phyloP scores from a whole-genome alignment of 352 stramenopile species.

The Phytopythium vexans region DNA sequence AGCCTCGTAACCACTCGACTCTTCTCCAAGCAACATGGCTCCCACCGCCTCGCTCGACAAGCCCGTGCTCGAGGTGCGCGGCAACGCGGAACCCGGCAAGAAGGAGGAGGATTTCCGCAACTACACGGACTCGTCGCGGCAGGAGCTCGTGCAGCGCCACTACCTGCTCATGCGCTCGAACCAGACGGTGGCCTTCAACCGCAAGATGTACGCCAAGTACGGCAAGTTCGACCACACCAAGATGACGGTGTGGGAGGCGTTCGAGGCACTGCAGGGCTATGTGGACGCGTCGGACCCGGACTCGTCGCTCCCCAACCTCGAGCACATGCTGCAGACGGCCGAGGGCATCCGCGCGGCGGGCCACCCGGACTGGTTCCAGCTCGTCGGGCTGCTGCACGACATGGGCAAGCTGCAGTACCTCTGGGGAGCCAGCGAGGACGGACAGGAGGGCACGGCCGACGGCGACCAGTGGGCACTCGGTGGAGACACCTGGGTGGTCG shows the following conservation, averaged over 20 bases:
- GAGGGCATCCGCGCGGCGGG: conserved; percentile 88
- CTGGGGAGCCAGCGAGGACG: conserved; percentile 80
- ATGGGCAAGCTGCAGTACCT: conserved; percentile 96
- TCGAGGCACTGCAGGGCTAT: conserved; percentile 87
- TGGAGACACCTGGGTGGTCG: conserved; percentile 93
- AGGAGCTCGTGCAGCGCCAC: conserved; percentile 67
- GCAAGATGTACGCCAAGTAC: conserved; percentile 74
- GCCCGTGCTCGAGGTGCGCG: conserved; percentile 26
- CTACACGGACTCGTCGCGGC: conserved; percentile 69
- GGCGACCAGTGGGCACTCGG: conserved; percentile 92
- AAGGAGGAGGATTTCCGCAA: conserved; percentile 72
- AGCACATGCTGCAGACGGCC: conserved; percentile 94
- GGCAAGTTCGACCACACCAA: conserved; percentile 64
- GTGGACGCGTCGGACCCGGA: conserved; percentile 94
- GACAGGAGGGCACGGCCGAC: conserved; percentile 83
- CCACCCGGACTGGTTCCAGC: conserved; percentile 92
- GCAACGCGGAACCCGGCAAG: conserved; percentile 47
- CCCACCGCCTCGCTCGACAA: conserved; percentile 7
- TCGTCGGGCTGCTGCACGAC: conserved; percentile 91
- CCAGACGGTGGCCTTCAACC: conserved; percentile 67
- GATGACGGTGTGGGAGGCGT: conserved; percentile 92
- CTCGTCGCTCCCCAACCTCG: conserved; percentile 85
- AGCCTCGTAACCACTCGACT: not conserved
- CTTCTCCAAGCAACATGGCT: conserved; percentile 7
- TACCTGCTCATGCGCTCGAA: conserved; percentile 77